Evolutionary conservation across 495 filamentous ascomycete species (phyloP), one percentile per base, ranked within the genome.

Genomic region (Wilcoxina mikolae): DNA sequence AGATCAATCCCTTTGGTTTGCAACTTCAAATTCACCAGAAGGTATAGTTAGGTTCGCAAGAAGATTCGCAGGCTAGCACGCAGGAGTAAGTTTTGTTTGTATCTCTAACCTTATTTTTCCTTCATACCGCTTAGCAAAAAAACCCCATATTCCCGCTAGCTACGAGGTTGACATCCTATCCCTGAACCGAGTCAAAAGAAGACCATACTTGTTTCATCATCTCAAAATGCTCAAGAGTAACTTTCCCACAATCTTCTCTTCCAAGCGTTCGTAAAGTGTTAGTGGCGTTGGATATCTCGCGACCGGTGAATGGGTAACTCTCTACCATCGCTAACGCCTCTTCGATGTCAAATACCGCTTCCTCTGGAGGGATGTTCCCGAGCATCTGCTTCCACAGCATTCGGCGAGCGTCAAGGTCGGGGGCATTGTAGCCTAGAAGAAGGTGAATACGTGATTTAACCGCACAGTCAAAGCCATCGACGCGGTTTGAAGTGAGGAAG

Each of bases 401-500:
- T 27, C 3, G 15, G 4, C 57, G 35, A 4, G 33, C 27, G 11
- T 52, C 55, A 4, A 1, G n/a, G 1, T 4, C 17, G n/a, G 47
- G 55, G 20, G n/a, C 18, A 10, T 3, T 15, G 60, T 71, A 71
- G 58, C 69, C 64, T 9, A 74, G 61, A 26, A 61, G 63, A 35
- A 73, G 55, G 55, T 74, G 71, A 51, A 76, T 75, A n/a, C 71
- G 69, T 3, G 68, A 74, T 58, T 72, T 72, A 66, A 74, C 70
- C n/a, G 69, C 75, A 31, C 68, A 66, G 60, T 78, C 74, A 55
- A 78, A 68, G 3, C 66, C 63, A 12, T 65, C 60, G 5, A 74
- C 62, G 17, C 74, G 69, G 60, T 77, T 78, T 2, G 75, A 75
- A 12, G 74, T 78, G 15, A 78, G 68, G 66, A 76, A 72, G 2